Conservation (phyloP, 176 grass and related monocot genomes). For the Carex kokanica region DNA sequence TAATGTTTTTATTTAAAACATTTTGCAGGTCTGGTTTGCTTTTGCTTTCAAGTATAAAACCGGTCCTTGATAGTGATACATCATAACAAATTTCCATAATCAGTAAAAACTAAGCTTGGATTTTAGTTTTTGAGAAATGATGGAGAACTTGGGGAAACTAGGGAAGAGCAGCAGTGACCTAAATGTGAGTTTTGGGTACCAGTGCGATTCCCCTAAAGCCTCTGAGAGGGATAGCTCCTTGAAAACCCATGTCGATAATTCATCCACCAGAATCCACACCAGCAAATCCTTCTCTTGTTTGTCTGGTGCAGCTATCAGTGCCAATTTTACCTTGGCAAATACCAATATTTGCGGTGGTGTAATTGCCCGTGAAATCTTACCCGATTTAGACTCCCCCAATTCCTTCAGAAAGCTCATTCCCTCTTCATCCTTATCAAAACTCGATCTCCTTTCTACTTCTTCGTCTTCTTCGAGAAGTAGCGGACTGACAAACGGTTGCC, state of each 20-base stretch:
- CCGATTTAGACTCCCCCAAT: constrained; percentile 93
- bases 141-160: constrained; percentile 43
- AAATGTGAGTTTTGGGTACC: constrained; percentile 75
- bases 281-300: constrained; percentile 93
- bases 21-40: constrained; percentile 64
- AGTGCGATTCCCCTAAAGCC: constrained; percentile 48
- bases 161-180: constrained; percentile 42
- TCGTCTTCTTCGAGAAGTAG: constrained; percentile 52
- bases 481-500: constrained; percentile 37
- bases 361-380: constrained; percentile 86
- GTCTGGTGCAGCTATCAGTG: constrained; percentile 95
- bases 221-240: constrained; percentile 39
- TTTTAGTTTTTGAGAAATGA: constrained; percentile 34
- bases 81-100: constrained; percentile 26
- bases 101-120: constrained; percentile 22
- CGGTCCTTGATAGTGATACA: not conserved
- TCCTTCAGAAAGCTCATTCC: constrained; percentile 83
- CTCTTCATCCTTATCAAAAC: constrained; percentile 83
- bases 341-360: constrained; percentile 96
- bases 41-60: constrained; percentile 77
- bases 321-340: constrained; percentile 92
- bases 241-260: constrained; percentile 38
- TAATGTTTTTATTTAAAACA: not conserved
- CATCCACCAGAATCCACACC: constrained; percentile 46
- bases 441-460: constrained; percentile 53